phyloP scores from a whole-genome alignment of 768 basidiomycete species.

The Lentinula detonsa region DNA sequence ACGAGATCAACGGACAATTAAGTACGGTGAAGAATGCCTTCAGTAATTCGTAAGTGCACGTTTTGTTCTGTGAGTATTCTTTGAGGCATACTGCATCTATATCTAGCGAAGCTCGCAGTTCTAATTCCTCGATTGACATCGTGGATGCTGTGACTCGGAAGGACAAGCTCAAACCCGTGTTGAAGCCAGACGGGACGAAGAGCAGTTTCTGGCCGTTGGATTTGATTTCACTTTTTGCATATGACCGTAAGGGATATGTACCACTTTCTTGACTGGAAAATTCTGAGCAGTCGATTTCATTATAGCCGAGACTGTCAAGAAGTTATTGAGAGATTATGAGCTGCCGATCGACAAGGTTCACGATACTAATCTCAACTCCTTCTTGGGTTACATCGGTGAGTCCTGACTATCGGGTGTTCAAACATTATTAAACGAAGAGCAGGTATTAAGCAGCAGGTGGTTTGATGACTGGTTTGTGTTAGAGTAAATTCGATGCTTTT shows the following conservation, averaged over 20 bases:
- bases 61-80: neutral
- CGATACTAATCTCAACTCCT: slow-evolving; percentile 45
- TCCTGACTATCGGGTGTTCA: neutral
- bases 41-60: slow-evolving; percentile 44
- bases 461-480: neutral
- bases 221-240: slow-evolving; percentile 43
- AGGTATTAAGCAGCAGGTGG: slow-evolving; percentile 1
- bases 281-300: slow-evolving; percentile 3
- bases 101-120: slow-evolving; percentile 21
- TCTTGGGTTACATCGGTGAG: slow-evolving; percentile 51
- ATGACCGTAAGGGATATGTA: slow-evolving; percentile 38
- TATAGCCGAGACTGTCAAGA: slow-evolving; percentile 32
- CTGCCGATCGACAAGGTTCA: slow-evolving; percentile 35
- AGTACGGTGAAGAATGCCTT: slow-evolving; percentile 37
- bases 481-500: no score
- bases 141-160: slow-evolving; percentile 28
- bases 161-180: slow-evolving; percentile 39
- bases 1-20: slow-evolving; percentile 37
- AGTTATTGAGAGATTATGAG: slow-evolving; percentile 44
- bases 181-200: slow-evolving; percentile 39
- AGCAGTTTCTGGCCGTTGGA: slow-evolving; percentile 45
- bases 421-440: neutral
- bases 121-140: slow-evolving; percentile 45
- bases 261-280: neutral
- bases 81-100: neutral